Conservation (phyloP, 2,329 filamentous ascomycete genomes). For the Xylaria sp. region DNA sequence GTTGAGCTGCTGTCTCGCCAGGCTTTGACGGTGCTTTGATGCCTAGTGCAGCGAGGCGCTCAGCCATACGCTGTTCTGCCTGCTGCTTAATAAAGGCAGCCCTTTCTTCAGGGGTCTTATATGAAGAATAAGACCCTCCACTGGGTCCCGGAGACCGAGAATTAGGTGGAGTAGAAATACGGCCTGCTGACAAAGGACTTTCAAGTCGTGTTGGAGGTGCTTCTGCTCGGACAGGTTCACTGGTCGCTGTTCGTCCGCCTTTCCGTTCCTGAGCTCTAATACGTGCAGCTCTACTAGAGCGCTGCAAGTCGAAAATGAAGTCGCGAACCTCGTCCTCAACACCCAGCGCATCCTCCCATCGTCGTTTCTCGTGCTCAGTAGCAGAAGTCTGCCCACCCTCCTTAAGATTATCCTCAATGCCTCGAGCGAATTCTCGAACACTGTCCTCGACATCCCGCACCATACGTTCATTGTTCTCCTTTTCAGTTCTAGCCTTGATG, state of each 20-base stretch:
- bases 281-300: constrained; percentile 80
- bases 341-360: constrained; percentile 95
- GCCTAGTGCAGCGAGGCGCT: constrained; percentile 90
- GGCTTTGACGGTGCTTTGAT: constrained; percentile 84
- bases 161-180: constrained; percentile 62
- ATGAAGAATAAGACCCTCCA: constrained; percentile 79
- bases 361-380: constrained; percentile 87
- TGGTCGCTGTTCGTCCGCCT: constrained; percentile 54
- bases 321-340: constrained; percentile 97
- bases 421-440: constrained; percentile 84
- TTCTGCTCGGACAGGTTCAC: constrained; percentile 58
- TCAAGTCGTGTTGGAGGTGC: constrained; percentile 61
- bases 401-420: constrained; percentile 88
- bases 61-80: constrained; percentile 95
- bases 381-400: constrained; percentile 79
- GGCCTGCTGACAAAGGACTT: constrained; percentile 63
- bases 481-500: constrained; percentile 81
- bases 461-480: constrained; percentile 96
- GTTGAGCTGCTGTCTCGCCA: constrained; percentile 83
- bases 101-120: constrained; percentile 91
- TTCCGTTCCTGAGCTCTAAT: constrained; percentile 69
- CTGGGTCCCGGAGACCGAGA: constrained; percentile 57
- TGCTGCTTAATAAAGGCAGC: constrained; percentile 97
- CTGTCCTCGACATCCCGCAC: constrained; percentile 96
- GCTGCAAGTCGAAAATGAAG: constrained; percentile 96